Evolutionary conservation across 257 asterid genomes (phyloP).

Genomic region (Rehmannia glutinosa): DNA sequence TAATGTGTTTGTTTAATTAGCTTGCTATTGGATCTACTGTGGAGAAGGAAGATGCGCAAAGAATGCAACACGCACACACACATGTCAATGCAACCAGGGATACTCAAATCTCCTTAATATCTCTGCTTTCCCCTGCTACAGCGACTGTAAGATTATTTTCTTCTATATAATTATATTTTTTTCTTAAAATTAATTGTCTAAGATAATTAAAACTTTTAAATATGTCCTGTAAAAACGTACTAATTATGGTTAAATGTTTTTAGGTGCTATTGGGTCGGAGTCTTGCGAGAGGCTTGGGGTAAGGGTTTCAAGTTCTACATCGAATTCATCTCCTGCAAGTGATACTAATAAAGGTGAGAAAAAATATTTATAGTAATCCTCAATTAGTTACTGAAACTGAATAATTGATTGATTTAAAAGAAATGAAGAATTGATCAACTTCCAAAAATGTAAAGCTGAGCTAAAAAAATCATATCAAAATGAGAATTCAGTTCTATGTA

Average conservation of each 20-base stretch:
- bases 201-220: too few species aligned
- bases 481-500: too few species aligned
- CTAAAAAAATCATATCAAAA: too few species aligned
- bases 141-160: slow-evolving; percentile 44
- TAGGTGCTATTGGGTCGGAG: slow-evolving; percentile 68
- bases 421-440: too few species aligned
- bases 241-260: too few species aligned
- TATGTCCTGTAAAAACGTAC: too few species aligned
- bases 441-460: too few species aligned
- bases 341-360: slow-evolving; percentile 28
- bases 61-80: slow-evolving; percentile 40
- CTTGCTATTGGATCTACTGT: slow-evolving; percentile 76
- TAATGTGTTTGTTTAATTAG: slow-evolving; percentile 18
- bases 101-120: slow-evolving; percentile 49
- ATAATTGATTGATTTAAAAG: too few species aligned
- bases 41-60: slow-evolving; percentile 65
- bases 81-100: slow-evolving; percentile 62
- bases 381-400: neutral
- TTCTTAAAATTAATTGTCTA: too few species aligned
- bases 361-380: neutral
- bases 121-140: slow-evolving; percentile 65
- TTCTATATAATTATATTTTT: neutral
- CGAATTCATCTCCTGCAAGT: slow-evolving; percentile 29
- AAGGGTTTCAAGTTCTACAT: slow-evolving; percentile 30
- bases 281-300: slow-evolving; percentile 57